These are phyloP conservation scores for Comarum palustre DNA, from an alignment of 306 rosid genomes.

Conservation along the genomic window DNA sequence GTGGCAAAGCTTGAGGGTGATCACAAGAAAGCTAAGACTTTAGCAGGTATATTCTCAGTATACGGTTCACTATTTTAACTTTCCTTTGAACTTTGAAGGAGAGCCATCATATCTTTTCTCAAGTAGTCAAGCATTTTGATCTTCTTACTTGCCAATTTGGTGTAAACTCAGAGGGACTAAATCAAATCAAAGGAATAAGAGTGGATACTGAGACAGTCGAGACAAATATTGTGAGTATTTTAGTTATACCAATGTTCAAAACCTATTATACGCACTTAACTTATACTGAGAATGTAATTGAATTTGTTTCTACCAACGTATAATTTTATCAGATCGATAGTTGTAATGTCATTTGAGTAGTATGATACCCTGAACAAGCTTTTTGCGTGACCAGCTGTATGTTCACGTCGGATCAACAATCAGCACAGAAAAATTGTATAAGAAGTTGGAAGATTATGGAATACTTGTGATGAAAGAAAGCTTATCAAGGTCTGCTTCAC, in stretches of 20 bases:
- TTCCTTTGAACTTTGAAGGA: background rate
- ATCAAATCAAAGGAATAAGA: conserved; percentile 52
- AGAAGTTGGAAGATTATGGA: conserved; percentile 57
- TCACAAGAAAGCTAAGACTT: conserved; percentile 66
- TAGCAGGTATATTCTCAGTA: conserved; percentile 54
- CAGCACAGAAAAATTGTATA: conserved; percentile 47
- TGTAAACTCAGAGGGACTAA: conserved; percentile 50
- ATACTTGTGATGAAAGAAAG: conserved; percentile 47
- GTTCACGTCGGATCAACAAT: conserved; percentile 45
- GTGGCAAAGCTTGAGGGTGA: conserved; percentile 62
- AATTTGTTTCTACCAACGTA: background rate
- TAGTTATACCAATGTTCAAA: background rate
- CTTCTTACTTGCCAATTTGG: background rate
- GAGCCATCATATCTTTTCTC: conserved; percentile 3
- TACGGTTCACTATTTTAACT: background rate
- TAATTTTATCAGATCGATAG: background rate
- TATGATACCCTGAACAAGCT: background rate
- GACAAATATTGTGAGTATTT: conserved; percentile 79
- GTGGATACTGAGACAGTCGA: conserved; percentile 51
- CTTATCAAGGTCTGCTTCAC: conserved; percentile 55
- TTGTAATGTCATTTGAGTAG: background rate
- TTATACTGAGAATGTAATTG: background rate
- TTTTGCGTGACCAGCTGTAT: conserved; percentile 44
- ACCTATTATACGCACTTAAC: background rate
- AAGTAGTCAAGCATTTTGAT: background rate